Base-by-base conservation (phyloP, 495 filamentous ascomycete species). In the Delitschia confertaspora region DNA sequence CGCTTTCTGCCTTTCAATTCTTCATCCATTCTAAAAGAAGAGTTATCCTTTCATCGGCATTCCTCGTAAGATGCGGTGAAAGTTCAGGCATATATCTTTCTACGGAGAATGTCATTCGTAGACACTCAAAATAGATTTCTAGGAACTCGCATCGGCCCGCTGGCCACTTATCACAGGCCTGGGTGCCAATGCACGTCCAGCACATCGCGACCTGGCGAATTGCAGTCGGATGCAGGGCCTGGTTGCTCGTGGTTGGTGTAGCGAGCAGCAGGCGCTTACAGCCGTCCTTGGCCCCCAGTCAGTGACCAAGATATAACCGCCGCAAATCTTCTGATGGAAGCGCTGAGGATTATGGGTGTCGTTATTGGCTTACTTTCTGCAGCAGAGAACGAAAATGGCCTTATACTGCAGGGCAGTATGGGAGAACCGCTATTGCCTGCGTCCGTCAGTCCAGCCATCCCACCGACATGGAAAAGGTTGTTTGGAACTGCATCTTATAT, bases 371-470 rank as follows among this genome's bases (percentile, higher is more conserved):
- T 38, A 31, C 18, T 24, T 9, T 30, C 22, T 25, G 38, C 30
- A 31, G 43, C 53, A 50, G 27, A 17, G 42, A 13, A 16, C 46
- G 32, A 10, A 23, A 50, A 55, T 13, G 25, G 42, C 42, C 41
- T 21, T 16, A 30, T 26, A 19, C 42, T 56, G 53, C 53, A 56
- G 47, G 43, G 47, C 39, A 31, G 26, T 27, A 35, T 32, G 21
- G 11, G 24, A 39, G 47, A 58, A 42, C 55, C 55, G 55, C 55
- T 58, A 58, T 58, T 55, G 51, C 50, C 45, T 58, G 38, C 14
- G 20, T 29, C 33, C 38, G 45, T 37, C 25, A 6, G 22, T 34
- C 29, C 39, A 22, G 22, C 23, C 42, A 33, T 45, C 45, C 37
- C 33, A 35, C 25, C 10, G 18, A 18, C 26, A 21, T 39, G 45